Percentiles rank a stretch among this genome's conserved stretches.
phyloP scores from a whole-genome alignment of 2,329 filamentous ascomycete species.

The Zymoseptoria brevis region DNA sequence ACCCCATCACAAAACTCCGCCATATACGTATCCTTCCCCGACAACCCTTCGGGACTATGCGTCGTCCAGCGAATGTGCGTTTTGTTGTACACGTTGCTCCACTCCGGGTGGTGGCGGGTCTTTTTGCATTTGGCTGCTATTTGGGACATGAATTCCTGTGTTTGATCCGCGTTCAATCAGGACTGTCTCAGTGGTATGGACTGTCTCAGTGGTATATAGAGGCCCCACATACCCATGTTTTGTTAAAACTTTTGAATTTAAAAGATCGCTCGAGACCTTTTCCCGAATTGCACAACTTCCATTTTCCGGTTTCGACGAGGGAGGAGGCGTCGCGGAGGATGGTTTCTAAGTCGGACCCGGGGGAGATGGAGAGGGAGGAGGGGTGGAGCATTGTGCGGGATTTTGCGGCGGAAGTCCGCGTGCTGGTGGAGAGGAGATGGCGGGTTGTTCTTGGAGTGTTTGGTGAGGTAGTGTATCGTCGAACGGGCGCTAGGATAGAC shows the following conservation, averaged over 20 bases:
- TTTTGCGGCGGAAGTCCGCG: conserved; percentile 4
- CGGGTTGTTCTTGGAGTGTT: too few relatives aligned
- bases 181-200: too few relatives aligned
- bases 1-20: conserved; percentile 53
- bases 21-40: conserved; percentile 54
- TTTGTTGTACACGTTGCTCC: conserved; percentile 69
- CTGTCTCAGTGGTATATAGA: too few relatives aligned
- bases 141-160: conserved; percentile 68
- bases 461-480: too few relatives aligned
- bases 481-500: neutral
- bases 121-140: conserved; percentile 60
- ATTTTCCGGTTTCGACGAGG: conserved; percentile 24
- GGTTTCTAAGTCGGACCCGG: conserved; percentile 12
- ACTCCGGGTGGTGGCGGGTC: conserved; percentile 66
- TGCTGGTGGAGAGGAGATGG: neutral
- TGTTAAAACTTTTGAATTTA: conserved; percentile 33
- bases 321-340: conserved; percentile 17
- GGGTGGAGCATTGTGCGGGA: conserved; percentile 8
- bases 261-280: conserved; percentile 30
- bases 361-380: conserved; percentile 15
- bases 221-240: conserved; percentile 33
- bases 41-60: conserved; percentile 59
- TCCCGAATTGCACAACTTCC: conserved; percentile 27
- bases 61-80: conserved; percentile 67
- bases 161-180: too few relatives aligned